Evolutionary conservation across 2,329 filamentous ascomycete species (phyloP), one percentile per base, ranked within the genome.

Genomic region (Fusarium goolgardi): DNA sequence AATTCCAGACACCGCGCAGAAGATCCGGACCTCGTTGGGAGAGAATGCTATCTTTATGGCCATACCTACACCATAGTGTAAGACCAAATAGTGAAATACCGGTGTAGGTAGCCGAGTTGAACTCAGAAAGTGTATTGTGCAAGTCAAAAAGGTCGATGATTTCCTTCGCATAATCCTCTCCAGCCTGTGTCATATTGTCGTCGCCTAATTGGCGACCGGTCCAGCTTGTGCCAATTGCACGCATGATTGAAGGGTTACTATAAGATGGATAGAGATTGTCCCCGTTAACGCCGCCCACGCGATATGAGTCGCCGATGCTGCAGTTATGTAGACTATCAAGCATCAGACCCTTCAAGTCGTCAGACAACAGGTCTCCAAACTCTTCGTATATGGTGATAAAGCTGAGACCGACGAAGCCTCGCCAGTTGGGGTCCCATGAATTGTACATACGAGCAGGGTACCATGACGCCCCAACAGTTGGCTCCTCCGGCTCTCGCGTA

Each of bases 201-300:
- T 88, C 84, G 47, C 81, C 81, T 12, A 83, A 65, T 18, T 79
- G 78, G 3, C 80, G 79, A 13, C 87, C 87, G 1, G 84, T 83
- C 85, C 86, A 90, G 27, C 84, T 83, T 3, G 83, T 81, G 2
- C 85, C 80, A 23, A 88, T 83, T 1, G 87, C 85, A 25, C 87
- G 81, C 87, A 90, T 89, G 35, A 89, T 81, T 57, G 78, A 76
- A 5, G 83, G 85, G 66, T 89, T 89, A 56, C 83, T 86, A 73
- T 89, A 88, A 0, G 85, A 81, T 0, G 86, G 85, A 63, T 88
- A 88, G 1, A 89, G 76, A 55, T 89, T 89, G 67, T 90, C 87
- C 31, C 77, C 79, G 55, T 88, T 85, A 0, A 89, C 78, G 15
- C 86, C 85, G 5, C 86, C 86, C 23, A 87, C 85, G 3, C 86